phyloP scores from a whole-genome alignment of 768 basidiomycete genomes.

The Fistulinella prunicolor region DNA sequence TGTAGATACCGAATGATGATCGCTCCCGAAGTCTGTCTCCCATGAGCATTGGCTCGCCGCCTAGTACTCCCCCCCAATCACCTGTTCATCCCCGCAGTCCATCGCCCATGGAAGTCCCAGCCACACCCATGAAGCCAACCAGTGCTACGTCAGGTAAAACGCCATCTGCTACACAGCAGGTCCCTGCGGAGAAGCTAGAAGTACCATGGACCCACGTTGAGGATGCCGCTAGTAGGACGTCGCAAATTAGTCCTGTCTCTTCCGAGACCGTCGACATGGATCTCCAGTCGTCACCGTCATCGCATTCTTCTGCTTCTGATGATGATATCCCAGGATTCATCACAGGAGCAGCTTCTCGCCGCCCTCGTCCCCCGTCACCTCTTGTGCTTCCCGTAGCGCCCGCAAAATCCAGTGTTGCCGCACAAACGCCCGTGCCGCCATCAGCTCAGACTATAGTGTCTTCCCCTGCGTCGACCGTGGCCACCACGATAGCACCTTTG shows the following conservation, averaged over 20 bases:
- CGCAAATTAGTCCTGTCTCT: constrained; percentile 30
- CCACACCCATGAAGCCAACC: constrained; percentile 7
- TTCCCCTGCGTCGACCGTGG: constrained; percentile 18
- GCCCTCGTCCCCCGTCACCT: constrained; percentile 23
- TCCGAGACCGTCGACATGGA: constrained; percentile 36
- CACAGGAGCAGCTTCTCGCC: constrained; percentile 29
- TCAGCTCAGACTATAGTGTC: constrained; percentile 16
- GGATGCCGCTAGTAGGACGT: constrained; percentile 27
- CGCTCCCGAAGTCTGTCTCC: constrained; percentile 52
- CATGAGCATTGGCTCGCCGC: constrained; percentile 57
- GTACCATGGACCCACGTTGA: constrained; percentile 20
- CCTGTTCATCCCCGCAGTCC: constrained; percentile 8
- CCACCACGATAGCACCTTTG: constrained; percentile 8
- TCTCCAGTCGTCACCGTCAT: constrained; percentile 33
- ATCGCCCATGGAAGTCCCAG: constrained; percentile 1
- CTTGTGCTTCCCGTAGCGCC: constrained; percentile 22
- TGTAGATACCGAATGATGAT: constrained; percentile 30
- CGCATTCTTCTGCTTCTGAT: constrained; percentile 16
- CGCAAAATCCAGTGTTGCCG: constrained; percentile 4
- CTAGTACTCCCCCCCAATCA: constrained; percentile 36
- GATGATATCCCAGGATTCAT: constrained; percentile 35
- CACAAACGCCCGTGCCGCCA: constrained; percentile 13
- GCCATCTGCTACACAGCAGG: constrained; percentile 17
- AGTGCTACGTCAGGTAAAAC: constrained; percentile 13
- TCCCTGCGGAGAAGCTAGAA: constrained; percentile 14